Percentiles rank a stretch among this genome's conserved stretches.
These are phyloP conservation scores for Fusarium floridanum DNA, from an alignment of 2,329 filamentous ascomycete genomes.

Conservation along the genomic window DNA sequence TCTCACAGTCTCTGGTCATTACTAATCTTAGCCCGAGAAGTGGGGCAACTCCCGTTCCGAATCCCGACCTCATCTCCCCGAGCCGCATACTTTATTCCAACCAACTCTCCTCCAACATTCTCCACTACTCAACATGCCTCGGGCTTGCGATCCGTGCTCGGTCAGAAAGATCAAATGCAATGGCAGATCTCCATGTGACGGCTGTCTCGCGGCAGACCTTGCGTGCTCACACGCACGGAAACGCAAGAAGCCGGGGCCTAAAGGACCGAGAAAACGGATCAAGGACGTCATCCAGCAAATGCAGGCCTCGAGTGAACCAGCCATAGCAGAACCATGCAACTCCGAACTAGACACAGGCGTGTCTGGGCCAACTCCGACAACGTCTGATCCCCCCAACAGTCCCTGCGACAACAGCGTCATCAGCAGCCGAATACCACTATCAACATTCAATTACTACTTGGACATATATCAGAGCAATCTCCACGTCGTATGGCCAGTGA, in stretches of 20 bases:
- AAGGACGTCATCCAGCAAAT: conserved; percentile 24
- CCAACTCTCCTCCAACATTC: background rate
- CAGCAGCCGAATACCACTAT: background rate
- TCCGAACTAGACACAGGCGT: background rate
- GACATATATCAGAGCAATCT: conserved; percentile 14
- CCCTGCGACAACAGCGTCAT: background rate
- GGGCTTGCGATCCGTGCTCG: conserved; percentile 21
- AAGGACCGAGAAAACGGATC: conserved; percentile 27
- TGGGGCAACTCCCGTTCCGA: background rate
- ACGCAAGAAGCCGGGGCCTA: conserved; percentile 26
- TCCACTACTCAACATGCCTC: background rate
- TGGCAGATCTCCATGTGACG: conserved; percentile 6
- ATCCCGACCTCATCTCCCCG: background rate
- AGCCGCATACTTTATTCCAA: background rate
- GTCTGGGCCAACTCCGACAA: too few species aligned
- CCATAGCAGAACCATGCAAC: fast-evolving
- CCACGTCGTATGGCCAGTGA: conserved; percentile 19
- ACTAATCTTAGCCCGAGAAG: background rate
- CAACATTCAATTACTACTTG: conserved; percentile 19
- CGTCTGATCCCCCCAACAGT: background rate
- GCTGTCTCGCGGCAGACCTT: background rate
- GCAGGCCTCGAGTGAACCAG: background rate
- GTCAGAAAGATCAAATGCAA: conserved; percentile 23
- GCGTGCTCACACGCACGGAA: conserved; percentile 24
- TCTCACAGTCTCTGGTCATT: background rate